Percentiles rank a stretch among this genome's conserved stretches.
These are phyloP conservation scores for Suhomyces terraborum DNA, from an alignment of 1,139 yeast genomes.

Conservation along the genomic window DNA sequence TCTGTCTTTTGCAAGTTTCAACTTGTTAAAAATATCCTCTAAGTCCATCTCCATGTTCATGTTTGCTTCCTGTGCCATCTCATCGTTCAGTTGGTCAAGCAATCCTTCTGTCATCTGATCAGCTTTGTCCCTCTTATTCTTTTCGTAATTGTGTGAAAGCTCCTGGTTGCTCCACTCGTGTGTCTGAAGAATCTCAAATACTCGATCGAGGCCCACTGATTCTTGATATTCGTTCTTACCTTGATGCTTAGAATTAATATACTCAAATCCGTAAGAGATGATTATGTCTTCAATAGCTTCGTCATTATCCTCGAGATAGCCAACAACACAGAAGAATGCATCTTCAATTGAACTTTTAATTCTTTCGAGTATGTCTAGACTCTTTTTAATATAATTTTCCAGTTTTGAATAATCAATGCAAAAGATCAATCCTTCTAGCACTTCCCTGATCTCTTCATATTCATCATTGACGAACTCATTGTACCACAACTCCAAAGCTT, in stretches of 20 bases:
- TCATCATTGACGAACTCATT: slow-evolving; percentile 35
- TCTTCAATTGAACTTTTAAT: slow-evolving; percentile 28
- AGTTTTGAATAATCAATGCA: slow-evolving; percentile 29
- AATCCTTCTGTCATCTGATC: slow-evolving; percentile 33
- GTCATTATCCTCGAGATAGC: slow-evolving; percentile 14
- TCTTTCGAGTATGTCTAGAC: slow-evolving; percentile 26
- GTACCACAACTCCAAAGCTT: slow-evolving; percentile 30
- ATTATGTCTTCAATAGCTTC: slow-evolving; percentile 35
- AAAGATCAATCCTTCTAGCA: slow-evolving; percentile 41
- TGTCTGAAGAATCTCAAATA: slow-evolving; percentile 39
- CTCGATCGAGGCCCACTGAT: slow-evolving; percentile 26
- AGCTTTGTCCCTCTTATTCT: slow-evolving; percentile 26
- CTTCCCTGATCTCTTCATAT: slow-evolving; percentile 40
- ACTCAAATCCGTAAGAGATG: slow-evolving; percentile 36
- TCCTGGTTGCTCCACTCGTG: slow-evolving; percentile 43
- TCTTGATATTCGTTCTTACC: slow-evolving; percentile 23
- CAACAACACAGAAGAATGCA: slow-evolving; percentile 33
- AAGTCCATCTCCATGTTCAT: slow-evolving; percentile 24
- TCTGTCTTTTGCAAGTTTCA: slow-evolving; percentile 34
- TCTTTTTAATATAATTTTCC: slow-evolving; percentile 19
- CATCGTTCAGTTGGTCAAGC: slow-evolving; percentile 14
- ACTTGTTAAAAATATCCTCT: slow-evolving; percentile 29
- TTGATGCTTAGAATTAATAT: slow-evolving; percentile 23
- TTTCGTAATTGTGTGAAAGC: slow-evolving; percentile 14
- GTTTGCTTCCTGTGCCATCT: slow-evolving; percentile 8